A percentile compares a stretch with the other conserved stretches of the same genome.
Conservation (phyloP, 2,329 filamentous ascomycete species). For the Epichloe glyceriae region DNA sequence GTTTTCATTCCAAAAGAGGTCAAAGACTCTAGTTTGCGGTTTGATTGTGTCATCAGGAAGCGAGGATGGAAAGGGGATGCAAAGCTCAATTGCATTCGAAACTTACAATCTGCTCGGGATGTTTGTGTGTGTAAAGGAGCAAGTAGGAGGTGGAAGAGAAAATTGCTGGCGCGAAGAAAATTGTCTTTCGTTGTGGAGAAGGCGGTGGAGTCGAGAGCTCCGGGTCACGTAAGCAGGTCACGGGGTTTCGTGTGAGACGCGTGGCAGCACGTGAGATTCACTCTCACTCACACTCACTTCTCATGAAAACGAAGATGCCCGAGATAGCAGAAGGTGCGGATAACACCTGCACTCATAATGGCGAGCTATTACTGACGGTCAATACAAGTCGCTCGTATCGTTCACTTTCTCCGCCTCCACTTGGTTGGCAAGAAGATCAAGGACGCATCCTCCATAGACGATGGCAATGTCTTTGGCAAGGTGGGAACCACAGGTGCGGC, state of each 20-base stretch:
- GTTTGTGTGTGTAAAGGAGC: constrained; percentile 3
- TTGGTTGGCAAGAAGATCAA: constrained; percentile 73
- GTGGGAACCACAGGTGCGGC: constrained; percentile 65
- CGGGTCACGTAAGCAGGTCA: constrained; percentile 16
- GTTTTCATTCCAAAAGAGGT: constrained; percentile 70
- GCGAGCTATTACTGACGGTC: neutral
- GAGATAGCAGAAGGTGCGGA: constrained; percentile 47
- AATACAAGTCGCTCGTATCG: constrained; percentile 61
- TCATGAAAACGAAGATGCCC: constrained; percentile 33
- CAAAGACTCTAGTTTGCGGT: constrained; percentile 99
- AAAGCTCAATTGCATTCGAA: constrained; percentile 1
- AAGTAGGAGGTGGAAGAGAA: constrained; percentile 8
- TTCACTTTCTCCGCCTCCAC: constrained; percentile 71
- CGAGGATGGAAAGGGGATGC: constrained; percentile 2
- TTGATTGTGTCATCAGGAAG: constrained; percentile 67
- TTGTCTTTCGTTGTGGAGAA: constrained; percentile 12
- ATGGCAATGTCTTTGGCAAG: constrained; percentile 81
- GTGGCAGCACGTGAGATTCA: constrained; percentile 7
- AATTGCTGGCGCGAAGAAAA: constrained; percentile 17
- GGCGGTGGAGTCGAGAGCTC: constrained; percentile 4
- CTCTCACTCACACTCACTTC: neutral
- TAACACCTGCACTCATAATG: neutral
- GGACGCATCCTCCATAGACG: constrained; percentile 59
- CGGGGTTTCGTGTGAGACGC: constrained; percentile 19
- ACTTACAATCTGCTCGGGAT: constrained; percentile 8